A percentile compares a stretch with the other conserved stretches of the same genome.
phyloP scores from a whole-genome alignment of 495 filamentous ascomycete genomes.

The Cercophora sp. region DNA sequence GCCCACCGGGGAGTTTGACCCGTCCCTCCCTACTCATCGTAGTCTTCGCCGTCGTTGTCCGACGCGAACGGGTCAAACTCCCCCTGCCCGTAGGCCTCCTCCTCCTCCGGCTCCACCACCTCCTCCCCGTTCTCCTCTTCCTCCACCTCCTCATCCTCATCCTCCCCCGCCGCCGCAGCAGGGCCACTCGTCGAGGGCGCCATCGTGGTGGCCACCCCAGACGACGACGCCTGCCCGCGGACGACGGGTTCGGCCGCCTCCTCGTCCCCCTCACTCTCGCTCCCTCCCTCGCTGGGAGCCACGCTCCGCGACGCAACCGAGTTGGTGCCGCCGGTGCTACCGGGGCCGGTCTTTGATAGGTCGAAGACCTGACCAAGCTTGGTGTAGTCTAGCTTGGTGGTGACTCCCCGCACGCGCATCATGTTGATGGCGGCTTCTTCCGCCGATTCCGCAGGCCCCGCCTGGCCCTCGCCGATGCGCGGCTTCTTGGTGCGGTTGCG shows the following conservation, averaged over 20 bases:
- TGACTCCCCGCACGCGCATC: conserved; percentile 66
- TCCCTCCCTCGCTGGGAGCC: conserved; percentile 19
- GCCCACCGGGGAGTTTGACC: too few species aligned
- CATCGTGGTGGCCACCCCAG: background rate
- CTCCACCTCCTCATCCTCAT: conserved; percentile 10
- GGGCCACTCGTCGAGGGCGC: background rate
- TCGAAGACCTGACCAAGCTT: conserved; percentile 54
- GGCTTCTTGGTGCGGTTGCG: conserved; percentile 50
- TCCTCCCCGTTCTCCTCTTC: conserved; percentile 21
- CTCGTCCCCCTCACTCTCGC: conserved; percentile 15
- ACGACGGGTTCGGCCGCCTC: background rate
- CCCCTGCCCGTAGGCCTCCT: conserved; percentile 18
- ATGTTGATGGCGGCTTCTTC: conserved; percentile 72
- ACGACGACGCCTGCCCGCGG: background rate
- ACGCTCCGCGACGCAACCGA: conserved; percentile 19
- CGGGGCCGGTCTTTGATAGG: conserved; percentile 34
- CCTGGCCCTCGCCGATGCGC: conserved; percentile 56
- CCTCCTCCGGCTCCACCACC: conserved; percentile 24
- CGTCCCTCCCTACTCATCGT: too few species aligned
- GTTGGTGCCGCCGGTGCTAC: conserved; percentile 25
- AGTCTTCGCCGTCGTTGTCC: too few species aligned
- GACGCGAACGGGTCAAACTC: background rate
- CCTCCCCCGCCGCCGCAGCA: background rate
- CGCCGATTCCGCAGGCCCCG: conserved; percentile 53
- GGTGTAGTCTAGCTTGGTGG: conserved; percentile 81